Evolutionary conservation across 345 rosid species (phyloP).

Genomic region (Dipteronia dyeriana): DNA sequence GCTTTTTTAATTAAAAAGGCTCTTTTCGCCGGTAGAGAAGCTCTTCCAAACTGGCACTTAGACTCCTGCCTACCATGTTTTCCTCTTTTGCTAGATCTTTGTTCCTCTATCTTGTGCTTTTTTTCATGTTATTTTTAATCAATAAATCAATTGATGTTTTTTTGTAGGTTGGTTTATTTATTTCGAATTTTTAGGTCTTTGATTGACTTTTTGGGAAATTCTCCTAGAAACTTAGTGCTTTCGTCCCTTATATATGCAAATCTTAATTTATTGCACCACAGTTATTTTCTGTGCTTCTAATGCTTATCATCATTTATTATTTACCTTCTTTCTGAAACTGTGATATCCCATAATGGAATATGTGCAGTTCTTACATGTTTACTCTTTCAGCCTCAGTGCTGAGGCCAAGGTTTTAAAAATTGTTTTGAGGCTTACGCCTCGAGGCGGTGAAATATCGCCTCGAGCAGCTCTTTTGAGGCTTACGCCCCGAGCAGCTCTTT

Average conservation of each 20-base stretch:
- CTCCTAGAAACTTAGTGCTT: background rate
- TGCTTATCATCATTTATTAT: background rate
- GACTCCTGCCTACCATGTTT: background rate
- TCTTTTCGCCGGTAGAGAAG: no score
- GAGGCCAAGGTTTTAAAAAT: no score
- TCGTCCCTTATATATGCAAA: background rate
- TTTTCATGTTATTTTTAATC: background rate
- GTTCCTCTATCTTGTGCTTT: background rate
- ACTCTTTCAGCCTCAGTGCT: constrained; percentile 9
- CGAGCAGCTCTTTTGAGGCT: no score
- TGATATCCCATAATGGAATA: background rate
- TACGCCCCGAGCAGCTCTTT: no score
- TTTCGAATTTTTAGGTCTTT: background rate
- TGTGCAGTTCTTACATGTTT: constrained; percentile 6
- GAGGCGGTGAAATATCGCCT: no score
- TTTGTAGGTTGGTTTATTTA: background rate
- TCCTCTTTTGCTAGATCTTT: constrained; percentile 1
- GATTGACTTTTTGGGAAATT: background rate
- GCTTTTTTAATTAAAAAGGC: no score
- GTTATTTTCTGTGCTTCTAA: background rate
- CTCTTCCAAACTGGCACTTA: no score
- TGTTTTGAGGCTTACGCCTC: no score
- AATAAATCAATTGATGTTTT: background rate
- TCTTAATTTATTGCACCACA: background rate
- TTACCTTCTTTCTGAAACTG: background rate